These are phyloP conservation scores for Coemansia sp. DNA, from an alignment of 192 early-diverging fungal genomes.

Conservation along the genomic window DNA sequence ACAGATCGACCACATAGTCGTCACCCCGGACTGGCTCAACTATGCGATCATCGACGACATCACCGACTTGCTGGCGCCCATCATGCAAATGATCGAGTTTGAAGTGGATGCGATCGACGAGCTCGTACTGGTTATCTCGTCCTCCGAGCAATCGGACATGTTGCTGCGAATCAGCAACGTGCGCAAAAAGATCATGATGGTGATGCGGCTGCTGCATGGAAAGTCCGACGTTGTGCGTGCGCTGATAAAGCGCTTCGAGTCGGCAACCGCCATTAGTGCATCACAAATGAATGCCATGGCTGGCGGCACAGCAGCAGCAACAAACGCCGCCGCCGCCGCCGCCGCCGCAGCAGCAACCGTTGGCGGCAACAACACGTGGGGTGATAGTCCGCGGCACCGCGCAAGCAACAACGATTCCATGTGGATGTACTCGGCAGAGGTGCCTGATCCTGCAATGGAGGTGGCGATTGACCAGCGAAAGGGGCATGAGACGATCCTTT, in stretches of 20 bases:
- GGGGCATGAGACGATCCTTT: constrained; percentile 67
- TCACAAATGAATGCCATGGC: constrained; percentile 42
- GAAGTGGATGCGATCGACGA: constrained; percentile 97
- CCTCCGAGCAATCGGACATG: constrained; percentile 85
- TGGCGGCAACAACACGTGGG: constrained; percentile 4
- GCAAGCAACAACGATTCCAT: not conserved
- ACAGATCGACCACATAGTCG: constrained; percentile 78
- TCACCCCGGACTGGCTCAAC: constrained; percentile 96
- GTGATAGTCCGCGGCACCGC: constrained; percentile 30
- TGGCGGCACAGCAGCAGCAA: not conserved
- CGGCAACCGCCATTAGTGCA: constrained; percentile 46
- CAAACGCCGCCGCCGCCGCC: no score
- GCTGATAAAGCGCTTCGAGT: constrained; percentile 70
- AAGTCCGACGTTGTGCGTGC: constrained; percentile 79
- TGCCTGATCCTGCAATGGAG: constrained; percentile 19
- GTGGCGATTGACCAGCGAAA: constrained; percentile 49
- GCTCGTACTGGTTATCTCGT: constrained; percentile 87
- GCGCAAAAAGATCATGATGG: constrained; percentile 70
- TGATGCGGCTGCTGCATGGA: constrained; percentile 67
- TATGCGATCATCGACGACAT: constrained; percentile 96
- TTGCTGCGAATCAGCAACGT: constrained; percentile 73
- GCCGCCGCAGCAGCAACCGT: not conserved
- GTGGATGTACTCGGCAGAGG: constrained; percentile 4
- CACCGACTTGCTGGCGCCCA: constrained; percentile 88
- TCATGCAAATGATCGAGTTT: constrained; percentile 84